Percentiles rank a stretch among this genome's conserved stretches.
These are phyloP conservation scores for Lonicera japonica DNA, from an alignment of 129 eudicot genomes.

Conservation along the genomic window DNA sequence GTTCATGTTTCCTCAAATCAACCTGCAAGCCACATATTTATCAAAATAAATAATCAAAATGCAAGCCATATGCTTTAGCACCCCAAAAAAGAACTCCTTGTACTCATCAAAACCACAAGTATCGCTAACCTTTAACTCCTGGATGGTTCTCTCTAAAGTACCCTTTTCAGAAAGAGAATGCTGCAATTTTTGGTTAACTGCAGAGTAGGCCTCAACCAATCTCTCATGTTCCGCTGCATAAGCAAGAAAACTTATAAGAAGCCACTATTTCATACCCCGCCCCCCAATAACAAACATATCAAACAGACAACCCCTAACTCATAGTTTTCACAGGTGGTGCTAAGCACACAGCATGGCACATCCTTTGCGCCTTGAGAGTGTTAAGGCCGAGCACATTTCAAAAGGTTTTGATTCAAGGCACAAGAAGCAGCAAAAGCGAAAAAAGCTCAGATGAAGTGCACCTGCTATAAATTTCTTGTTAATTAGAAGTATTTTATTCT, in stretches of 20 bases:
- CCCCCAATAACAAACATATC: background rate
- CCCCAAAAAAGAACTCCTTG: background rate
- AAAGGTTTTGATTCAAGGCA: no score
- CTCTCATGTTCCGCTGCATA: conserved; percentile 73
- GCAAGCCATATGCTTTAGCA: background rate
- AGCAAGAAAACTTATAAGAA: background rate
- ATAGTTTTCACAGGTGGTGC: background rate
- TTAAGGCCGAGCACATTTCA: no score
- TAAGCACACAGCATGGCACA: no score
- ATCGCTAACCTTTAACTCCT: conserved; percentile 51
- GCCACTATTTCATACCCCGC: no score
- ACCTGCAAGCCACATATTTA: conserved; percentile 34
- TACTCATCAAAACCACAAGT: background rate
- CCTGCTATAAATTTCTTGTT: no score
- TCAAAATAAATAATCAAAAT: background rate
- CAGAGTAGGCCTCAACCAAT: conserved; percentile 71
- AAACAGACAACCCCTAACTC: background rate
- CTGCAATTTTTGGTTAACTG: conserved; percentile 62
- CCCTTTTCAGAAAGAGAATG: conserved; percentile 60
- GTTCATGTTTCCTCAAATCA: conserved; percentile 65
- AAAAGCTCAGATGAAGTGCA: no score
- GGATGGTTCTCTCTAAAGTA: conserved; percentile 47
- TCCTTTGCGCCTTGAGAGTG: no score
- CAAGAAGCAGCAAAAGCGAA: no score
- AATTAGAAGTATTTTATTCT: no score